A percentile compares a stretch with the other conserved stretches of the same genome.
Evolutionary conservation across 1,139 yeast species (phyloP).

Genomic region (Blastobotrys buckinghamii): DNA sequence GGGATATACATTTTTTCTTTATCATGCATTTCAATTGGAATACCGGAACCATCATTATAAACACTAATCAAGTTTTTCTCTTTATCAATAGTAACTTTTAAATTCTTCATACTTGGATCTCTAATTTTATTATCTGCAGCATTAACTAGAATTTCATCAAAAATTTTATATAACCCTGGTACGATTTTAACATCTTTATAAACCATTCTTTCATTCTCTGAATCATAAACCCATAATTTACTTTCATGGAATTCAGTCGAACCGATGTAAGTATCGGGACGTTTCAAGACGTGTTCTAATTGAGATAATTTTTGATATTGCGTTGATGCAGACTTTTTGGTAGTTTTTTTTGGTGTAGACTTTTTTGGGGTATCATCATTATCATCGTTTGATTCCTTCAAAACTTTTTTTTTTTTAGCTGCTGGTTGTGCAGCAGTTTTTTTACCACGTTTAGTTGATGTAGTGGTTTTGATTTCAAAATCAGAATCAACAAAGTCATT

Average conservation of each 20-base stretch:
- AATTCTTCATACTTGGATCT: slow-evolving; percentile 81
- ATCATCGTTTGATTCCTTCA: slow-evolving; percentile 1
- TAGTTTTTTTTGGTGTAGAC: background rate
- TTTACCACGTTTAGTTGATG: slow-evolving; percentile 17
- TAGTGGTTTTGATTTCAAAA: slow-evolving; percentile 17
- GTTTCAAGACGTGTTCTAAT: slow-evolving; percentile 88
- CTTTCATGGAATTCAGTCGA: slow-evolving; percentile 79
- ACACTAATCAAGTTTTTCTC: slow-evolving; percentile 74
- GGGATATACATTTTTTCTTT: slow-evolving; percentile 94
- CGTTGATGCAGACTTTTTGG: slow-evolving; percentile 51
- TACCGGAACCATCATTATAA: slow-evolving; percentile 91
- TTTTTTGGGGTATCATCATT: background rate
- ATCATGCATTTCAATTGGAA: slow-evolving; percentile 88
- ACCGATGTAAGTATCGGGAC: slow-evolving; percentile 98
- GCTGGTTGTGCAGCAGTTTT: slow-evolving; percentile 12
- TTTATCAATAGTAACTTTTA: slow-evolving; percentile 72
- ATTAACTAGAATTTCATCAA: slow-evolving; percentile 94
- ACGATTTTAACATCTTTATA: slow-evolving; percentile 63
- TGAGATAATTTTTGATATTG: slow-evolving; percentile 93
- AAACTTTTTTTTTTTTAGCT: slow-evolving; percentile 13
- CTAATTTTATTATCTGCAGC: slow-evolving; percentile 98
- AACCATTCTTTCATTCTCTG: slow-evolving; percentile 63
- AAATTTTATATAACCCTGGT: slow-evolving; percentile 93
- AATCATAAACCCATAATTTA: slow-evolving; percentile 83
- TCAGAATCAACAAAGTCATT: slow-evolving; percentile 21